Base-by-base conservation (phyloP, 2,329 filamentous ascomycete genomes). In the Scorias spongiosa region DNA sequence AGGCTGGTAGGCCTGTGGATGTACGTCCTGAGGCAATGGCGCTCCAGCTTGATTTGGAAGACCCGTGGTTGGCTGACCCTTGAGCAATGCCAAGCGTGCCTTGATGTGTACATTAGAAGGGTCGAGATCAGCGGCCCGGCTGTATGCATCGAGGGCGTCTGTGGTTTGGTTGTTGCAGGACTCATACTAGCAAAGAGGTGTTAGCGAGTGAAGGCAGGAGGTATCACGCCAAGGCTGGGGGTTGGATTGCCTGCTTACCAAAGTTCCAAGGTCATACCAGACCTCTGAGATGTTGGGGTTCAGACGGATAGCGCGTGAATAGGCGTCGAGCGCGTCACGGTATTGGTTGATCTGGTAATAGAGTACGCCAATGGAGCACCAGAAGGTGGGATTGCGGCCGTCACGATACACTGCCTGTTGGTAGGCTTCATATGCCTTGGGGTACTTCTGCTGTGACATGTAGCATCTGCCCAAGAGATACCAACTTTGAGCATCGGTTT, bases 331-430 rank as follows among this genome's bases (percentile, higher is more conserved):
- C 2, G 91, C 91, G 69, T 98, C 91, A 46, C 91, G 81, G 66
- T 98, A 98, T 68, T 98, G 91, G 66, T 96, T 98, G 70, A 98
- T 98, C 66, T 96, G 91, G 67, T 96, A 98, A 64, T 98, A 98
- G 47, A 98, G 74, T 12, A 98, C 91, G 62, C 91, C 91, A 60
- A 98, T 98, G 9, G 89, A 96, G 69, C 91, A 96, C 91, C 91
- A 98, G 70, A 96, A 98, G 2, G 91, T 96, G 14, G 91, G 91
- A 62, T 96, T 96, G 54, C 91, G 82, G 29, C 91, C 91, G 61
- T 98, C 91, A 45, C 91, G 86, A 61, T 98, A 98, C 34, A 98
- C 91, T 2, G 91, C 91, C 68, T 98, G 91, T 62, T 98, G 91
- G 63, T 96, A 96, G 5, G 91, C 89, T 61, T 98, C 91, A 57